These are phyloP conservation scores for Quercus glauca DNA, from an alignment of 306 rosid species.

Conservation along the genomic window DNA sequence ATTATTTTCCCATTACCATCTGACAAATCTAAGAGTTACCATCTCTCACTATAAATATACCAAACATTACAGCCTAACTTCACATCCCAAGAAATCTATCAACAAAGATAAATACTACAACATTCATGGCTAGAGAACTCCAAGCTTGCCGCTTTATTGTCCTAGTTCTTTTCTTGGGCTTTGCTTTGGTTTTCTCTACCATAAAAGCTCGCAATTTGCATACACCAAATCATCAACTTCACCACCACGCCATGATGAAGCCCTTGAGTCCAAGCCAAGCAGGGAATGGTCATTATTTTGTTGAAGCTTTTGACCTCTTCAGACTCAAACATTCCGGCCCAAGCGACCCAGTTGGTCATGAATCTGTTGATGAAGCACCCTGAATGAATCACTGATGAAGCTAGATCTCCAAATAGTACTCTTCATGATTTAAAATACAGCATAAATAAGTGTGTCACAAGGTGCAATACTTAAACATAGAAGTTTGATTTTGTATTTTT, in stretches of 20 bases:
- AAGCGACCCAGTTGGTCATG: constrained; percentile 25
- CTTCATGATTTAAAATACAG: no score
- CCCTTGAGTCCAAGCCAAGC: not conserved
- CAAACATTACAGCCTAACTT: not conserved
- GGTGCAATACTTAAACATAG: no score
- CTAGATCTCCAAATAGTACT: not conserved
- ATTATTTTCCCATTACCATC: not conserved
- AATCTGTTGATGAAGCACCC: not conserved
- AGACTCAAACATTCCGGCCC: constrained; percentile 30
- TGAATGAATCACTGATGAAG: not conserved
- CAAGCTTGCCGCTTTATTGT: not conserved
- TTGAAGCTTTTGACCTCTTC: constrained; percentile 20
- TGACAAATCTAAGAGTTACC: not conserved
- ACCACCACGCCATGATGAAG: not conserved
- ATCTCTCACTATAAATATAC: not conserved
- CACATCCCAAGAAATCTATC: not conserved
- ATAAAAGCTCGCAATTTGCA: constrained; percentile 17
- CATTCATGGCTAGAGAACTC: not conserved
- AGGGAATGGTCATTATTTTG: constrained; percentile 2
- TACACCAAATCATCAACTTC: not conserved
- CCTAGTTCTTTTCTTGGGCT: constrained; percentile 8
- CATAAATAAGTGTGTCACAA: no score
- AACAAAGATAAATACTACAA: not conserved
- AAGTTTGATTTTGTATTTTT: no score
- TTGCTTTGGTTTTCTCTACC: constrained; percentile 15